Conservation (phyloP, 441 rosid genomes). For the Manihot esculenta region DNA sequence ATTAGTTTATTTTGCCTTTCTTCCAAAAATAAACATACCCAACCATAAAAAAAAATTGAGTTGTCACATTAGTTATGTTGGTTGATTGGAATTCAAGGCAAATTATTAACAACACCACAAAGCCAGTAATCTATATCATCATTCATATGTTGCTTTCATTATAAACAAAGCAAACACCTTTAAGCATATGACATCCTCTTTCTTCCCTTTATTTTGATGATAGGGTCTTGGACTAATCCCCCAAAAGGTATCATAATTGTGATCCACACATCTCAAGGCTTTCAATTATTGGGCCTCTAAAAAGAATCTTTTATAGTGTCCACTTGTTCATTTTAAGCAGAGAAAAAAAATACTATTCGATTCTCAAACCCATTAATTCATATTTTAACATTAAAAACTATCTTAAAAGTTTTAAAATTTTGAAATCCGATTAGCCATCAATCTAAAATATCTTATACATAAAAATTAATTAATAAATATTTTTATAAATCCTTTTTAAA, state of each 20-base stretch:
- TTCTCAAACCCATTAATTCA: too few relatives aligned
- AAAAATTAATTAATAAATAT: too few relatives aligned
- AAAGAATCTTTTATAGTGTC: neutral
- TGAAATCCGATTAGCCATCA: too few relatives aligned
- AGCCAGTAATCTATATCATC: conserved; percentile 17
- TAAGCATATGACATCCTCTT: neutral
- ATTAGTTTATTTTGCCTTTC: too few relatives aligned
- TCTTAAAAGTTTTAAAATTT: too few relatives aligned
- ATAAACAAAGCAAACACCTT: conserved; percentile 34
- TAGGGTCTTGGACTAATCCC: conserved; percentile 11
- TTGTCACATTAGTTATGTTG: neutral
- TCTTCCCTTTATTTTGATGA: too few relatives aligned
- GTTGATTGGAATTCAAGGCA: conserved; percentile 13
- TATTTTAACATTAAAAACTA: too few relatives aligned
- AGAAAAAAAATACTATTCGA: too few relatives aligned
- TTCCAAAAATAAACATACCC: too few relatives aligned
- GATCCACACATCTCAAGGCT: conserved; percentile 9
- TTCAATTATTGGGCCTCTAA: neutral
- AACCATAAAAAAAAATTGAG: conserved; percentile 9
- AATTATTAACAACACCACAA: conserved; percentile 5
- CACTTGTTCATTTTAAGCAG: neutral
- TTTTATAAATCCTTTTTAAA: too few relatives aligned
- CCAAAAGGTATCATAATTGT: conserved; percentile 5
- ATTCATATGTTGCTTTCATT: conserved; percentile 31
- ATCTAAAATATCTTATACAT: too few relatives aligned